Evolutionary conservation across 805 yeast species (phyloP).

Genomic region (Metschnikowia baotianmanensis): DNA sequence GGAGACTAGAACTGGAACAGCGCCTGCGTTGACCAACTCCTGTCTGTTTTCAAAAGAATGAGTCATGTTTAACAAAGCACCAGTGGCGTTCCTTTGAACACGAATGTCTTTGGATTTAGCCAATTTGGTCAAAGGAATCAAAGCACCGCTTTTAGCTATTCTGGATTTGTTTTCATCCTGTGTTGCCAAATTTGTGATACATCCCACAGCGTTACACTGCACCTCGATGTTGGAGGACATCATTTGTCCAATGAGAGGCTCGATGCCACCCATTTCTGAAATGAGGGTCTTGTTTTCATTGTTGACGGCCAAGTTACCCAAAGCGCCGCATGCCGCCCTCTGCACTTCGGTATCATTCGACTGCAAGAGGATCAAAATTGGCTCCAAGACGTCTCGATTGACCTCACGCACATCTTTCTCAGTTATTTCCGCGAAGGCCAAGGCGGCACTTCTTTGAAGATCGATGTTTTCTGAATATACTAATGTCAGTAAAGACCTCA

Average conservation of each 20-base stretch:
- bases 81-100: conserved; percentile 98
- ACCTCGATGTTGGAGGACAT: conserved; percentile 95
- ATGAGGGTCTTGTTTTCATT: conserved; percentile 90
- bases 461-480: conserved; percentile 95
- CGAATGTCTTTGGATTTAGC: conserved; percentile 94
- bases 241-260: conserved; percentile 96
- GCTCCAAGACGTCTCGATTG: conserved; percentile 87
- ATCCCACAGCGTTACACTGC: conserved; percentile 98
- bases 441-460: conserved; percentile 93
- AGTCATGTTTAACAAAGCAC: conserved; percentile 96
- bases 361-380: conserved; percentile 83
- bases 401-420: conserved; percentile 94
- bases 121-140: conserved; percentile 87
- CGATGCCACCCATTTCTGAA: conserved; percentile 97
- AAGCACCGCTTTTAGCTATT: conserved; percentile 94
- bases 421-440: conserved; percentile 97
- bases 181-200: conserved; percentile 96
- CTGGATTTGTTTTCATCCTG: conserved; percentile 95
- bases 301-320: conserved; percentile 97
- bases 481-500: conserved; percentile 84
- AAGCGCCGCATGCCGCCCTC: conserved; percentile 97
- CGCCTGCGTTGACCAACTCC: conserved; percentile 96
- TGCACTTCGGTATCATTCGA: conserved; percentile 91
- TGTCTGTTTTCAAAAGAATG: conserved; percentile 95
- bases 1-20: conserved; percentile 93